Base-by-base conservation (phyloP, 2,329 filamentous ascomycete species). In the Pleurostoma richardsiae region DNA sequence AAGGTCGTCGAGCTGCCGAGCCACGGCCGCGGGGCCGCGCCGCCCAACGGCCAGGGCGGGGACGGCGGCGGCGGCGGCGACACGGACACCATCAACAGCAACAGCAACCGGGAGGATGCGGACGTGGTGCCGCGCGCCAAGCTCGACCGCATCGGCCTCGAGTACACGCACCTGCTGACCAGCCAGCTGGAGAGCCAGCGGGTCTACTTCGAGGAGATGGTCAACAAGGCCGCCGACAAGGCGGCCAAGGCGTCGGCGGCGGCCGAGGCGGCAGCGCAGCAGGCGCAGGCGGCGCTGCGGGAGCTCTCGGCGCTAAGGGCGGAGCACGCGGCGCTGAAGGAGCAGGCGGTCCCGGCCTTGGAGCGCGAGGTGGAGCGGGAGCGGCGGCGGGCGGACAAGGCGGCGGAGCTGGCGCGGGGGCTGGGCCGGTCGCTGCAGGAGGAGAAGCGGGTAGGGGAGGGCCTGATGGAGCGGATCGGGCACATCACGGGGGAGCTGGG, bases 121-220 rank as follows among this genome's bases (percentile, higher is more conserved):
- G 88, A 90, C 50, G 80, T 83, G 10, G 86, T 91, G 5, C 86
- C 88, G 1, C 73, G 86, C 26, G 77, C 79, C 40, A 85, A 85
- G 61, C 64, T 85, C 7, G 81, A 85, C 52, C 88, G 82, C 59
- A 95, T 97, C 62, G 89, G 89, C 30, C 79, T 94, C 54, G 94
- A 99, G 68, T 99, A 97, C 64, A 94, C 92, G 0, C 91, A 96
- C 60, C 80, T 99, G 2, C 80, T 99, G 8, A 95, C 89, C 3
- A 91, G 85, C 49, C 94, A 99, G 61, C 81, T 99, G 3, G 94
- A 97, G 62, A 90, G 86, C 40, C 94, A 99, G 64, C 82, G 94
- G 7, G 77, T 88, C 1, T 99, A 97, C 67, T 99, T 95, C 56
- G 92, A 97, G 63, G 92, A 95, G 56, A 83, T 95, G 63, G 79